These are phyloP conservation scores for Candida peoriensis DNA, from an alignment of 805 yeast species.

Conservation along the genomic window DNA sequence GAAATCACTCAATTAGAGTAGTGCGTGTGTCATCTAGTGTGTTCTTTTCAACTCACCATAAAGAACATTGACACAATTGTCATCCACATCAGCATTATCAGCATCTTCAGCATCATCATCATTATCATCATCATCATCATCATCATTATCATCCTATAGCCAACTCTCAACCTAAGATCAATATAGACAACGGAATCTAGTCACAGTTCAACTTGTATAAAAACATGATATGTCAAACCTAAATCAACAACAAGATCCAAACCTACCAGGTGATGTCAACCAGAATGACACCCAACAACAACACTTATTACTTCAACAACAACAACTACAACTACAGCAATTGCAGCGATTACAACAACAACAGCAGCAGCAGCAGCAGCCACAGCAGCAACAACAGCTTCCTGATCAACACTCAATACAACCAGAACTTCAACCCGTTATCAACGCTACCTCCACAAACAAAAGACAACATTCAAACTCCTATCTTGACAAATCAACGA, in stretches of 20 bases:
- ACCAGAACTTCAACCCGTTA: not conserved
- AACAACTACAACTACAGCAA: slow-evolving; percentile 5
- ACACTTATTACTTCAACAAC: slow-evolving; percentile 1
- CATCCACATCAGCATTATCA: too few species aligned
- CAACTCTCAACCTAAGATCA: too few species aligned
- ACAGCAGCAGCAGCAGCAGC: slow-evolving; percentile 3
- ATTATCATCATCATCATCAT: too few species aligned
- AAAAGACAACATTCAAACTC: slow-evolving; percentile 22
- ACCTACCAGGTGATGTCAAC: too few species aligned
- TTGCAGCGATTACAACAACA: slow-evolving; percentile 1
- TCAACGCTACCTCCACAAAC: slow-evolving; percentile 8
- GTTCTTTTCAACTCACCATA: too few species aligned
- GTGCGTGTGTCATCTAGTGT: too few species aligned
- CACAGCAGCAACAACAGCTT: slow-evolving; percentile 5
- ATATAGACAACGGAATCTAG: not conserved
- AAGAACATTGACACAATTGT: too few species aligned
- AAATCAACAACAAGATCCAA: slow-evolving; percentile 1
- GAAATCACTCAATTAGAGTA: too few species aligned
- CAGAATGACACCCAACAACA: too few species aligned
- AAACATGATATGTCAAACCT: slow-evolving; percentile 5
- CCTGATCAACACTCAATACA: not conserved
- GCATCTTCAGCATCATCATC: too few species aligned
- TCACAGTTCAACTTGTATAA: not conserved
- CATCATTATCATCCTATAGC: too few species aligned
- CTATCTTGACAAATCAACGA: slow-evolving; percentile 12